A percentile compares a stretch with the other conserved stretches of the same genome.
Conservation (phyloP, 768 basidiomycete genomes). For the Leccinum variicolor region DNA sequence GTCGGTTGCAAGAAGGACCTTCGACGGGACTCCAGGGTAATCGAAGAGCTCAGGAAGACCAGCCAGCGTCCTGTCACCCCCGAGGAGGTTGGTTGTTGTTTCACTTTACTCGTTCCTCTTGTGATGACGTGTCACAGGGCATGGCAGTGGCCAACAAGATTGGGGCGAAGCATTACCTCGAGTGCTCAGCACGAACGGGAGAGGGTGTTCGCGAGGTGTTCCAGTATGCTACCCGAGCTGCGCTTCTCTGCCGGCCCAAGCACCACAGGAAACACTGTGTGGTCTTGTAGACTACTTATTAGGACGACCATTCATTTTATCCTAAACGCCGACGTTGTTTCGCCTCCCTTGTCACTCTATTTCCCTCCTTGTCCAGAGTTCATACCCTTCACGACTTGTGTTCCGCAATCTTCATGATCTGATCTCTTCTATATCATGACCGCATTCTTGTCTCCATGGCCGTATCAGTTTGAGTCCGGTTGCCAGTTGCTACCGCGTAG, state of each 20-base stretch:
- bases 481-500: slow-evolving; percentile 15
- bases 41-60: slow-evolving; percentile 92
- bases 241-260: slow-evolving; percentile 64
- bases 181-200: slow-evolving; percentile 94
- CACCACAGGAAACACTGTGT: slow-evolving; percentile 43
- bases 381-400: slow-evolving; percentile 38
- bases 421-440: slow-evolving; percentile 23
- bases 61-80: slow-evolving; percentile 92
- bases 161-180: slow-evolving; percentile 92
- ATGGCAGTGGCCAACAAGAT: slow-evolving; percentile 96
- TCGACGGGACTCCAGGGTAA: slow-evolving; percentile 86
- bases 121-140: slow-evolving; percentile 51
- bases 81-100: slow-evolving; percentile 64
- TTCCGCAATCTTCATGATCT: slow-evolving; percentile 39
- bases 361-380: slow-evolving; percentile 23
- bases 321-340: slow-evolving; percentile 21
- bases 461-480: slow-evolving; percentile 4
- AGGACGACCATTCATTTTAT: slow-evolving; percentile 18
- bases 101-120: background rate
- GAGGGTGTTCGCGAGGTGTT: slow-evolving; percentile 98
- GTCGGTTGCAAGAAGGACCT: slow-evolving; percentile 99
- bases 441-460: background rate
- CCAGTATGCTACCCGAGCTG: slow-evolving; percentile 94
- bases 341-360: slow-evolving; percentile 14
- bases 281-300: slow-evolving; percentile 39